A percentile compares a stretch with the other conserved stretches of the same genome.
phyloP scores from a whole-genome alignment of 257 asterid species.

The Misopates orontium region DNA sequence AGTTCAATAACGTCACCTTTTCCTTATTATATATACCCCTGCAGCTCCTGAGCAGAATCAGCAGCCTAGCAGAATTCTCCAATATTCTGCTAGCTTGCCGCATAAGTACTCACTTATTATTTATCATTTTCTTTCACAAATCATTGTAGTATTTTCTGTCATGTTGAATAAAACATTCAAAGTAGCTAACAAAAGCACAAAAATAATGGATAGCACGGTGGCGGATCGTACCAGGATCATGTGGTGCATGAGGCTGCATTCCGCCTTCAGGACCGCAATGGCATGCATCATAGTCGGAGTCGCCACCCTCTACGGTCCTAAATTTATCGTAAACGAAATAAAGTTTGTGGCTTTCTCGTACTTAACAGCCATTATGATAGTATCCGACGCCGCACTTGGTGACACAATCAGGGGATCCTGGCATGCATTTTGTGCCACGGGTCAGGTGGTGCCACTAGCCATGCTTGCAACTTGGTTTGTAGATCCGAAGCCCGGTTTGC shows the following conservation, averaged over 20 bases:
- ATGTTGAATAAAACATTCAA: not conserved
- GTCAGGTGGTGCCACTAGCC: conserved; percentile 53
- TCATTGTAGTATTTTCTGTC: not conserved
- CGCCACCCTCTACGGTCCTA: conserved; percentile 58
- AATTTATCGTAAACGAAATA: conserved; percentile 25
- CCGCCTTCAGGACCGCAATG: conserved; percentile 47
- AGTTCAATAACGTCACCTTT: conserved; percentile 9
- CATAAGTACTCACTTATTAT: not conserved
- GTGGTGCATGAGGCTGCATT: conserved; percentile 61
- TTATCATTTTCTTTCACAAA: too few relatives aligned
- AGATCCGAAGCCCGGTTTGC: conserved; percentile 24
- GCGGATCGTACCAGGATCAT: conserved; percentile 43
- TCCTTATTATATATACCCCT: conserved; percentile 4
- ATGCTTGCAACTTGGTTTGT: conserved; percentile 33
- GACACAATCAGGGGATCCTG: conserved; percentile 57
- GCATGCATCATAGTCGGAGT: conserved; percentile 58
- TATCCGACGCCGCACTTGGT: conserved; percentile 55
- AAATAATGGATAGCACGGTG: conserved; percentile 31
- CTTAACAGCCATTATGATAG: conserved; percentile 45
- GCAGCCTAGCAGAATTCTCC: conserved; percentile 1
- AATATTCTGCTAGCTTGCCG: conserved; percentile 1
- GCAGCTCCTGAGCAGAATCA: not conserved
- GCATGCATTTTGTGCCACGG: conserved; percentile 54
- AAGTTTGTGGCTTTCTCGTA: conserved; percentile 61
- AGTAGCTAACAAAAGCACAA: not conserved